A percentile compares a stretch with the other conserved stretches of the same genome.
Evolutionary conservation across 257 asterid genomes (phyloP).

Genomic region (Nicotiana tabacum): DNA sequence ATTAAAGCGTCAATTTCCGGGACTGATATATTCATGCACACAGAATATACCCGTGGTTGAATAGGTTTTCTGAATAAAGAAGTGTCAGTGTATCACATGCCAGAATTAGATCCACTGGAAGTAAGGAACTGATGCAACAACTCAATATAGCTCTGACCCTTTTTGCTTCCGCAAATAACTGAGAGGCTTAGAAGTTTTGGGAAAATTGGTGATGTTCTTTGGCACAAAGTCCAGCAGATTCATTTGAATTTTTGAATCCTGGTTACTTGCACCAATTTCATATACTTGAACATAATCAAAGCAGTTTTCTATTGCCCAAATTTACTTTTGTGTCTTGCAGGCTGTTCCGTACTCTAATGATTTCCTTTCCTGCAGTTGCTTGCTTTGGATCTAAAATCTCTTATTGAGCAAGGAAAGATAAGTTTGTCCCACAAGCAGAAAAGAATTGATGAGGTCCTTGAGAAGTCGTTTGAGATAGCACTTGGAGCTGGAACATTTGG

Average conservation of each 20-base stretch:
- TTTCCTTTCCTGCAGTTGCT: conserved; percentile 49
- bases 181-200: not conserved
- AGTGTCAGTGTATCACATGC: not conserved
- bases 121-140: not conserved
- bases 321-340: not conserved
- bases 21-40: not conserved
- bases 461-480: conserved; percentile 60
- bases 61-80: not conserved
- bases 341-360: not conserved
- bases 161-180: not conserved
- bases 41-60: not conserved
- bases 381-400: conserved; percentile 53
- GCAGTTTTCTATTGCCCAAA: not conserved
- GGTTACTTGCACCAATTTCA: not conserved
- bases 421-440: conserved; percentile 64
- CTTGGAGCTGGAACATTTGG: conserved; percentile 78
- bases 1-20: not conserved
- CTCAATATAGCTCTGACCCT: not conserved
- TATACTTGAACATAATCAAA: not conserved
- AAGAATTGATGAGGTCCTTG: conserved; percentile 49
- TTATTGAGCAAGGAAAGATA: conserved; percentile 58
- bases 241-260: not conserved
- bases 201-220: not conserved
- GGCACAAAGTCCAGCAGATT: not conserved
- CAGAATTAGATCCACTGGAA: not conserved